Conservation (phyloP, 345 rosid genomes). For the Aethionema arabicum region DNA sequence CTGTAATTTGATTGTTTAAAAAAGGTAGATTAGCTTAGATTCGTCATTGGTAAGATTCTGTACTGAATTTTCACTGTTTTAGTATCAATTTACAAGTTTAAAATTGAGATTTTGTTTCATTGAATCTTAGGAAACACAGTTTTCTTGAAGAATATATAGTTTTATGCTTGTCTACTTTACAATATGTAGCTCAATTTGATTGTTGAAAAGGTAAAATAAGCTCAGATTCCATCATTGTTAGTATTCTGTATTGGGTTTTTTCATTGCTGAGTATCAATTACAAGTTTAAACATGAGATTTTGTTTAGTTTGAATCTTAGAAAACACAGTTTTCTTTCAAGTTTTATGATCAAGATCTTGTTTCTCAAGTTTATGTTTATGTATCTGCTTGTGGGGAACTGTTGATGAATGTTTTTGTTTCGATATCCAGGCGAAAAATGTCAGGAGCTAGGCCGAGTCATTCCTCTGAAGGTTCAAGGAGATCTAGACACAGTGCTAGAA, state of each 20-base stretch:
- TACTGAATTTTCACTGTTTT: slow-evolving; percentile 4
- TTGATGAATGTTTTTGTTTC: slow-evolving; percentile 14
- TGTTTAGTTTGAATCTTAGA: slow-evolving; percentile 26
- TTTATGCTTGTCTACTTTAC: not conserved
- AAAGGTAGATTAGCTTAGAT: slow-evolving; percentile 23
- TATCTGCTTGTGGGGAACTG: not conserved
- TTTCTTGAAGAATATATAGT: not conserved
- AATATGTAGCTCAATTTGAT: slow-evolving; percentile 10
- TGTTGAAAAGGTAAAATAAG: slow-evolving; percentile 20
- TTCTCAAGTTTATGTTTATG: no score
- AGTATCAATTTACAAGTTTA: slow-evolving; percentile 14
- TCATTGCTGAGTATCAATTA: slow-evolving; percentile 16
- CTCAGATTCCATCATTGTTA: slow-evolving; percentile 18
- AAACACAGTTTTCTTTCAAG: not conserved
- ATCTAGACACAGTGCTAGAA: slow-evolving; percentile 77
- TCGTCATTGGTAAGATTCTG: not conserved
- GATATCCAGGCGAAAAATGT: slow-evolving; percentile 49
- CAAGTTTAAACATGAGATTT: slow-evolving; percentile 17
- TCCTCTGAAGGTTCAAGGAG: slow-evolving; percentile 67
- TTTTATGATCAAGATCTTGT: no score
- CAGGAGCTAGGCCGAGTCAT: slow-evolving; percentile 77
- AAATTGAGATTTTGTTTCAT: slow-evolving; percentile 26
- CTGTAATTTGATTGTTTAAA: slow-evolving; percentile 20
- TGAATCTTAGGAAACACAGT: slow-evolving; percentile 5
- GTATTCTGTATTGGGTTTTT: not conserved